Conservation (phyloP, 768 basidiomycete genomes). For the Hypholoma fasciculare region DNA sequence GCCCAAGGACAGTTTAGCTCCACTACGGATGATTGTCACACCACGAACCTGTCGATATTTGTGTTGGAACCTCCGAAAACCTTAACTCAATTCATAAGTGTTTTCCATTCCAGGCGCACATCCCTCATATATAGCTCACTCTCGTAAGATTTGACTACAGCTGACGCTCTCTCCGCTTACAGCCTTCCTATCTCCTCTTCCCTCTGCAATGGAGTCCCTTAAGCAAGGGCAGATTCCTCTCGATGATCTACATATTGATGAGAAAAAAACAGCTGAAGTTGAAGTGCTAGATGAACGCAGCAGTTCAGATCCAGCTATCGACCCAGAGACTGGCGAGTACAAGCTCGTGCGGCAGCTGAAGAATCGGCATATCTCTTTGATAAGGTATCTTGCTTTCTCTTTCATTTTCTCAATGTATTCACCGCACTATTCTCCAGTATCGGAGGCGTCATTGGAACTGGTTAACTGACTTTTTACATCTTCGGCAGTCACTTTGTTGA, state of each 20-base stretch:
- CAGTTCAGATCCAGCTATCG: not conserved
- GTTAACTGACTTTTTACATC: slow-evolving; percentile 29
- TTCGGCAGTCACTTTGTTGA: no score
- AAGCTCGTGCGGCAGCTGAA: slow-evolving; percentile 63
- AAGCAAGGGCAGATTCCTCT: not conserved
- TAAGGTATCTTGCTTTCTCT: slow-evolving; percentile 43
- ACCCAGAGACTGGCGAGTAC: slow-evolving; percentile 8
- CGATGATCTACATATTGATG: not conserved
- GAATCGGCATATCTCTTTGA: slow-evolving; percentile 82
- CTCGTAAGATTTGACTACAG: no score
- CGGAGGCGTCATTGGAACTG: slow-evolving; percentile 61
- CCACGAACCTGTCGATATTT: no score
- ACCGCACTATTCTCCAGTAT: slow-evolving; percentile 38
- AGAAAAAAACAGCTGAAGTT: not conserved
- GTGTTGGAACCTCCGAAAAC: no score
- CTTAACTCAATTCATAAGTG: no score
- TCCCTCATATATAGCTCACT: no score
- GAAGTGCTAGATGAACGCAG: not conserved
- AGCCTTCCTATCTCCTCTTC: not conserved
- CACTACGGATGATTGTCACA: no score
- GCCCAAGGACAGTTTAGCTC: no score
- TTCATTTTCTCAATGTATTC: not conserved
- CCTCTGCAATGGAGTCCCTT: not conserved
- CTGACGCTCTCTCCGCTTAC: not conserved
- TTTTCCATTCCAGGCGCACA: no score